Evolutionary conservation across 2,329 filamentous ascomycete genomes (phyloP), one percentile per base, ranked within the genome.

Genomic region (Aspergillus luchuensis): DNA sequence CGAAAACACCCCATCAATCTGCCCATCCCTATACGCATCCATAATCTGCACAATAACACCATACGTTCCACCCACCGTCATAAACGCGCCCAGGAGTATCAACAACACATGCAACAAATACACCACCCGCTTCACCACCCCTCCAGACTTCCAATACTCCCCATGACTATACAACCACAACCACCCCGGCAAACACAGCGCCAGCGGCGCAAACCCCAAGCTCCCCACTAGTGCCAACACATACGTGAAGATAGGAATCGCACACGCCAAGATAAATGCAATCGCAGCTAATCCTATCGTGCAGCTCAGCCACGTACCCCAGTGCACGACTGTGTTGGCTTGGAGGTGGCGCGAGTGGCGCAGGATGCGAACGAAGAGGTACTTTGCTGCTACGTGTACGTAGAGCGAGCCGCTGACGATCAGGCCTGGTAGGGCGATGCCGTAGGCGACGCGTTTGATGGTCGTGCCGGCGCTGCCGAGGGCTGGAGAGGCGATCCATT

Each of bases 401-500:
- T 81, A 82, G 0, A 82, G 66, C 45, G 76, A 77, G 1, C 76
- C 78, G 55, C 78, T 80, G 43, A 87, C 81, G 30, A 84, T 73
- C 4, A 88, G 76, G 1, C 84, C 84, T 4, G 82, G 75, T 8
- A 88, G 70, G 2, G 80, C 86, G 48, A 89, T 77, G 2, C 86
- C 87, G 65, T 88, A 89, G 0, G 84, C 74, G 0, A 88, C 79
- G 70, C 85, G 87, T 75, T 89, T 88, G 65, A 89, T 77, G 0
- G 79, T 81, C 4, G 78, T 76, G 8, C 87, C 86, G 0, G 87
- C 87, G 39, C 81, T 85, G 15, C 86, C 86, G 0, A 89, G 80
- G 1, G 85, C 85, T 0, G 87, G 87, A 3, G 81, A 84, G 0
- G 86, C 84, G 4, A 89, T 85, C 82, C 83, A 89, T 62, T 84